Base-by-base conservation (phyloP, 768 basidiomycete genomes). In the Boletus rufocinnamomeus region DNA sequence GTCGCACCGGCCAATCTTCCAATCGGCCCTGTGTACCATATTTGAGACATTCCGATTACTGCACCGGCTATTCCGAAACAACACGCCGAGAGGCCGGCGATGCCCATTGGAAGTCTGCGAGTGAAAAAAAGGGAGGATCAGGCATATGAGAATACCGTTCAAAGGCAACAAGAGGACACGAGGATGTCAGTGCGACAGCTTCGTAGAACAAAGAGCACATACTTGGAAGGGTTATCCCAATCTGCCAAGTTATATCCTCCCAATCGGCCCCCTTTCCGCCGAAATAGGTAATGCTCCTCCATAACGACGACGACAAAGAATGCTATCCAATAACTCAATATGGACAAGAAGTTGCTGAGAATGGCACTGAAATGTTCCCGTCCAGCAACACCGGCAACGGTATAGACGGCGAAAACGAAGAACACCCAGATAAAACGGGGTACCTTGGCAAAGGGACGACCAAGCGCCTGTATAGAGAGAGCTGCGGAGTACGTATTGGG, bases 211-310 rank as follows among this genome's bases (percentile, higher is more conserved):
- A n/a, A 44, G n/a, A 17, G 8, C 28, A 69, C 74, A 38, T 45
- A 78, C 75, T 62, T 70, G 30, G 69, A 68, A 6, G 76, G 75
- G 1, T 61, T 64, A 56, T 84, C 82, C 73, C 79, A 84, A 52
- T 77, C 80, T 16, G 74, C 72, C 54, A 84, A 56, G 59, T 83
- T 78, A 59, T 84, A 84, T n/a, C 82, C 83, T 2, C 78, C 80
- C 9, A 82, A 64, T 2, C 64, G 63, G 13, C 80, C 77, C 0
- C 71, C 67, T 45, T 63, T 66, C 7, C 76, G 61, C 54, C 83
- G 69, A 60, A 80, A 81, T n/a, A 81, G 64, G 60, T 74, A 77
- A 56, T 82, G 80, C 60, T 82, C 80, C 41, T 80, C 80, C 0
- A 69, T 66, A 6, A 80, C 68, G 46, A 82, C 75, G 38, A 82